Conservation (phyloP, 495 filamentous ascomycete species). For the Talaromyces thailandensis region DNA sequence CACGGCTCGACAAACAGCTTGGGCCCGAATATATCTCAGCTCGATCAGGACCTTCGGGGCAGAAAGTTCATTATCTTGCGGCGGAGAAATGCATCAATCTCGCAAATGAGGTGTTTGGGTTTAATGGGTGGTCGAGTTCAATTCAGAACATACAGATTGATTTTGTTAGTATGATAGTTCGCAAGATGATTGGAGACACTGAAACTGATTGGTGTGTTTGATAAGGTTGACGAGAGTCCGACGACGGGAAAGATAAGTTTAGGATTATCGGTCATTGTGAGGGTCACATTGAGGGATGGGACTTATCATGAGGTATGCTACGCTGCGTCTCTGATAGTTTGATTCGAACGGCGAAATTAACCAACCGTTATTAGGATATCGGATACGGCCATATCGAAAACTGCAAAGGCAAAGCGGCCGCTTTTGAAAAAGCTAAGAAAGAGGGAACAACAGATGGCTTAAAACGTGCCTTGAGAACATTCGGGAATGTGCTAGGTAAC, state of each 20-base stretch:
- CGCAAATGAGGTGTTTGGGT: slow-evolving; percentile 96
- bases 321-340: not conserved
- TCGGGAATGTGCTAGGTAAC: slow-evolving; percentile 94
- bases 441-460: slow-evolving; percentile 91
- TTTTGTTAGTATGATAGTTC: slow-evolving; percentile 51
- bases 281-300: slow-evolving; percentile 83
- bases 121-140: slow-evolving; percentile 93
- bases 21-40: slow-evolving; percentile 93
- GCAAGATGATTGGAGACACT: slow-evolving; percentile 22
- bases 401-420: slow-evolving; percentile 83
- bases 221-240: slow-evolving; percentile 53
- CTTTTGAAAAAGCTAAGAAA: slow-evolving; percentile 97
- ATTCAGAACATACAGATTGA: slow-evolving; percentile 87
- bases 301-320: slow-evolving; percentile 74
- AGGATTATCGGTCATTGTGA: slow-evolving; percentile 78
- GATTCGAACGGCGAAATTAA: not conserved
- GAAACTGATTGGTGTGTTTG: slow-evolving; percentile 24
- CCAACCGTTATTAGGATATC: slow-evolving; percentile 52
- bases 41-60: slow-evolving; percentile 67
- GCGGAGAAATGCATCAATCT: slow-evolving; percentile 92
- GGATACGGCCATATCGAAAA: slow-evolving; percentile 96
- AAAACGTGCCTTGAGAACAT: slow-evolving; percentile 82
- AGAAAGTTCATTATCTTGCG: slow-evolving; percentile 82
- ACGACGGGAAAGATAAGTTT: slow-evolving; percentile 62
- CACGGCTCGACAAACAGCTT: slow-evolving; percentile 82